Conservation (phyloP, 179 eudicot species). For the Camellia oleifera region DNA sequence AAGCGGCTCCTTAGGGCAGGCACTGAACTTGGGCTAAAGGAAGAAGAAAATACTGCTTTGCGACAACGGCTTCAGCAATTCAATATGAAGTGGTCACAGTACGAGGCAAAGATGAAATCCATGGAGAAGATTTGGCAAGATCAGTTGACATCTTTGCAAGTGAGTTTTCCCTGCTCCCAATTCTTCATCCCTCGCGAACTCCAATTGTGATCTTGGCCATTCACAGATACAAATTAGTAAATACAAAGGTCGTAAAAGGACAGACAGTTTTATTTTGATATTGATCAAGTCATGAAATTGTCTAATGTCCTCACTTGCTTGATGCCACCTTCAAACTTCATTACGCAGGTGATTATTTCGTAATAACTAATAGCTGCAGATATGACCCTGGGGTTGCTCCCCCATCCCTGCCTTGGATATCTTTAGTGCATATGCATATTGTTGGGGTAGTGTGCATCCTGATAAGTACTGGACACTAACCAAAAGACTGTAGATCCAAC, state of each 20-base stretch:
- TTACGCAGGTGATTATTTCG: neutral
- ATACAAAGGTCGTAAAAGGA: neutral
- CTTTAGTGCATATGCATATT: too few relatives aligned
- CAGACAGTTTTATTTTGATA: neutral
- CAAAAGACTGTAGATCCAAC: too few relatives aligned
- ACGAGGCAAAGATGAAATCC: constrained; percentile 63
- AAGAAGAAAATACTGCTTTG: constrained; percentile 64
- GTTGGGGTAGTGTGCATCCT: too few relatives aligned
- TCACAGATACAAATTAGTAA: constrained; percentile 3
- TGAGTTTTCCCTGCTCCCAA: constrained; percentile 21
- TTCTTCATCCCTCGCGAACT: neutral
- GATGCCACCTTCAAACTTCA: neutral
- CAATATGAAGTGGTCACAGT: constrained; percentile 54
- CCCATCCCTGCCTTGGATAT: too few relatives aligned
- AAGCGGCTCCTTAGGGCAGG: constrained; percentile 42
- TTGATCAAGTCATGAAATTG: neutral
- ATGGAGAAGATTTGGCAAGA: constrained; percentile 82
- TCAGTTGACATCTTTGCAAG: constrained; percentile 63
- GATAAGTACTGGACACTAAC: too few relatives aligned
- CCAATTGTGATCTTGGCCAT: neutral
- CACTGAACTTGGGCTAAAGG: constrained; percentile 52
- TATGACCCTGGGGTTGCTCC: neutral
- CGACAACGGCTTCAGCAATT: constrained; percentile 37
- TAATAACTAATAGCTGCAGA: neutral
- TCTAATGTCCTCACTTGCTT: neutral